Conservation (phyloP, 768 basidiomycete species). For the Suillus subluteus region DNA sequence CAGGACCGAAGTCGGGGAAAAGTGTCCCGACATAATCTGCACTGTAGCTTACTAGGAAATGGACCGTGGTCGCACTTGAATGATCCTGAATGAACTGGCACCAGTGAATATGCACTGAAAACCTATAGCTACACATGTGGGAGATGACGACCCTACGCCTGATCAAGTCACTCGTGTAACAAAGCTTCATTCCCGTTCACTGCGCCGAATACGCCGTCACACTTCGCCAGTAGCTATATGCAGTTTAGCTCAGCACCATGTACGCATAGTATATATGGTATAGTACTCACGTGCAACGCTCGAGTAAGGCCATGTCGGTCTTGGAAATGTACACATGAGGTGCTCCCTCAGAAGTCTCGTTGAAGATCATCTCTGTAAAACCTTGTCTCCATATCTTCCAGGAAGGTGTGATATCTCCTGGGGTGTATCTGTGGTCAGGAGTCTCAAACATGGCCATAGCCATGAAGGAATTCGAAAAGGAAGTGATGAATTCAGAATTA, state of each 20-base stretch:
- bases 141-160: neutral
- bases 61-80: neutral
- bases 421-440: conserved; percentile 24
- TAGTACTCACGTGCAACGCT: conserved; percentile 40
- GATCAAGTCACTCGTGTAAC: neutral
- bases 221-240: neutral
- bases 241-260: neutral
- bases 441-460: conserved; percentile 26
- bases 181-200: neutral
- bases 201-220: neutral
- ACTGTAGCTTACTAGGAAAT: neutral
- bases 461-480: conserved; percentile 34
- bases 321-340: conserved; percentile 34
- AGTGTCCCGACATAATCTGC: conserved; percentile 37
- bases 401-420: conserved; percentile 21
- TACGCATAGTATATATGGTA: neutral
- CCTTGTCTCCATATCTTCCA: conserved; percentile 24
- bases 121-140: neutral
- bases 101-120: neutral
- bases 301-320: conserved; percentile 35
- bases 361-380: conserved; percentile 51
- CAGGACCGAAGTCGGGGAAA: conserved; percentile 40
- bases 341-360: conserved; percentile 27
- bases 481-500: conserved; percentile 28
- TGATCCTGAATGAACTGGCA: neutral